A percentile compares a stretch with the other conserved stretches of the same genome.
Conservation (phyloP, 2,329 filamentous ascomycete species). For the Xylaria arbuscula region DNA sequence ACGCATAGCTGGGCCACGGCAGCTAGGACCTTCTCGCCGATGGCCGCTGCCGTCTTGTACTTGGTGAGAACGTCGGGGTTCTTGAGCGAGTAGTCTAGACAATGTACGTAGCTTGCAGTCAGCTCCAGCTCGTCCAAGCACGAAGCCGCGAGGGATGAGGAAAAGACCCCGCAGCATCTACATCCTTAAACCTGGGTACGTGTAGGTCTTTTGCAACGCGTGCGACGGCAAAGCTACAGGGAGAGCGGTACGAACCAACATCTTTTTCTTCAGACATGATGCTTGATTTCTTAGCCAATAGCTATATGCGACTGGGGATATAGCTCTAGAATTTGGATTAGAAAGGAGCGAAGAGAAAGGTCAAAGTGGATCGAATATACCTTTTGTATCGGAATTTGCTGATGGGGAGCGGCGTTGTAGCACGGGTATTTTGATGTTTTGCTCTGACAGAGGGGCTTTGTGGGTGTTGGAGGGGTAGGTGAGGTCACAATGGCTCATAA, state of each 20-base stretch:
- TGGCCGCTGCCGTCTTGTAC: conserved; percentile 96
- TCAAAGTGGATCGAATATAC: conserved; percentile 20
- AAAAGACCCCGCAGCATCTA: conserved; percentile 2
- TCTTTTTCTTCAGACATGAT: conserved; percentile 42
- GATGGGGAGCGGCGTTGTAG: conserved; percentile 20
- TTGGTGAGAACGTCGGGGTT: conserved; percentile 97
- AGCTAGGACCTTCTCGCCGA: conserved; percentile 95
- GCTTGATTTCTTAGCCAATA: conserved; percentile 19
- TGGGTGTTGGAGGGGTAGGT: conserved; percentile 43
- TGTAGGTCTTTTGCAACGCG: conserved; percentile 9
- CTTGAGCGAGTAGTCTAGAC: conserved; percentile 87
- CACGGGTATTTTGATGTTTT: conserved; percentile 42
- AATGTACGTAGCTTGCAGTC: conserved; percentile 28
- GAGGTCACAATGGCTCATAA: conserved; percentile 38
- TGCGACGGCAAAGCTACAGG: conserved; percentile 1
- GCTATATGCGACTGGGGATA: conserved; percentile 2
- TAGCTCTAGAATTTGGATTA: conserved; percentile 9
- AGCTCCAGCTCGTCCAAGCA: conserved; percentile 30
- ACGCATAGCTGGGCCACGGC: conserved; percentile 79
- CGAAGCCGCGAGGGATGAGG: too few species aligned
- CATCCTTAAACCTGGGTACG: conserved; percentile 1
- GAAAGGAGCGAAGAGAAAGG: conserved; percentile 23
- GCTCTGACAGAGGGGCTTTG: conserved; percentile 39
- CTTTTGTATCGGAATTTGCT: conserved; percentile 9
- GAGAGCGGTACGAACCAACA: conserved; percentile 35